These are phyloP conservation scores for Moesziomyces parantarcticus DNA, from an alignment of 1,284 basidiomycete genomes.

Conservation along the genomic window DNA sequence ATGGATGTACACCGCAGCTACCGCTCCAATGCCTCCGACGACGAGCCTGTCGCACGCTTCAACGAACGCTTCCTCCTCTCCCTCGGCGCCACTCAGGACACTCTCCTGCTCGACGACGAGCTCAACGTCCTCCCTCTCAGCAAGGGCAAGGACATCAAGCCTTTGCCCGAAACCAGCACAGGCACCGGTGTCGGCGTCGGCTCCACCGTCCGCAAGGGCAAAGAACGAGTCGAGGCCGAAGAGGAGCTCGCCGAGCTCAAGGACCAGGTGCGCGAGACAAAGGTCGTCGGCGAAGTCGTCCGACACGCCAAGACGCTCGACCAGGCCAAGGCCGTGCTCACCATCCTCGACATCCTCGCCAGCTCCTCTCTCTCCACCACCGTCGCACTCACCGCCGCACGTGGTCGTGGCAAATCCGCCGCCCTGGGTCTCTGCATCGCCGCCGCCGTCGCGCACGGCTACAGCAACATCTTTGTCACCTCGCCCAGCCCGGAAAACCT, in stretches of 20 bases:
- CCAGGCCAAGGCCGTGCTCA: conserved; percentile 71
- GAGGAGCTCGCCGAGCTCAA: conserved; percentile 83
- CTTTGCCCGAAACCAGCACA: conserved; percentile 73
- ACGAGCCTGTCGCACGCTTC: conserved; percentile 90
- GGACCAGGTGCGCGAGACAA: conserved; percentile 82
- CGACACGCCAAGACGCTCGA: conserved; percentile 93
- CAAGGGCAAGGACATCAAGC: conserved; percentile 90
- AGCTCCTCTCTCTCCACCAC: conserved; percentile 82
- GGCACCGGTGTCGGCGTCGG: conserved; percentile 55
- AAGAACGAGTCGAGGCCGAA: conserved; percentile 70
- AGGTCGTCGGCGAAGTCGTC: conserved; percentile 88
- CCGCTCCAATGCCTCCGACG: conserved; percentile 83
- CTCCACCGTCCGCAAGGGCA: conserved; percentile 71
- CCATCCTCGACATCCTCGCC: conserved; percentile 64
- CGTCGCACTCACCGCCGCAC: conserved; percentile 90
- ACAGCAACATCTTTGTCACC: conserved; percentile 98
- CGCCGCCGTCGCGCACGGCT: conserved; percentile 91
- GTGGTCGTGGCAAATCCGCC: conserved; percentile 96
- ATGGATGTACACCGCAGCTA: conserved; percentile 84
- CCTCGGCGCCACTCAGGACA: conserved; percentile 84
- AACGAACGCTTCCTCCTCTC: conserved; percentile 86
- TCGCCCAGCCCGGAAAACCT: conserved; percentile 97
- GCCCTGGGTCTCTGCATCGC: conserved; percentile 93
- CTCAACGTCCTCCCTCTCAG: conserved; percentile 97
- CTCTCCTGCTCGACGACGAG: conserved; percentile 95